Base-by-base conservation (phyloP, 2,329 filamentous ascomycete genomes). In the Hypoxylon sp. region DNA sequence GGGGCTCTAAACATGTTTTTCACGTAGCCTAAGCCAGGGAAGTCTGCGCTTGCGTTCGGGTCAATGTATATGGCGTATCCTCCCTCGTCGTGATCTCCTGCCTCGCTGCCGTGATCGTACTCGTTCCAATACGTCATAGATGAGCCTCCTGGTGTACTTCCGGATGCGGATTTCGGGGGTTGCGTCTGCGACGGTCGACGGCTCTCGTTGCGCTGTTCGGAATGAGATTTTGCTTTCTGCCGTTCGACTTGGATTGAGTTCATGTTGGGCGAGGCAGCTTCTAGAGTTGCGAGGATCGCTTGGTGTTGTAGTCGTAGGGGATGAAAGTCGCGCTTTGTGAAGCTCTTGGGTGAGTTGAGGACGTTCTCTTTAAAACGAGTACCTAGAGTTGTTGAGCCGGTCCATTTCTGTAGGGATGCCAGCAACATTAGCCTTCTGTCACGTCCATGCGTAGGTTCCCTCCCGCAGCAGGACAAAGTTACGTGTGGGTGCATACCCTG, bases 101-200 rank as follows among this genome's bases (percentile, higher is more conserved):
- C 81, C 58, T 94, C 91, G 75, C 92, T 93, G 7, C 91, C 91
- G 75, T 94, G 81, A 70, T 96, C 93, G 77, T 95, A 96, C 77
- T 96, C 93, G 77, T 92, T 95, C 92, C 93, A 96, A 75, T 95
- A 96, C 23, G 65, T 65, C 46, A 66, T 43, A 14, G 67, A 67
- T 16, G 67, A 69, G 29, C 59, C 53, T 9, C 64, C 60, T n/a
- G 56, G 68, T 12, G 56, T 66, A 34, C 51, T 60, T 7, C 68
- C 30, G 8, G 70, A 66, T 6, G 72, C 30, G 14, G 62, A 46
- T 27, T 63, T 60, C 19, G 62, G 64, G 7, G 51, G 54, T 32
- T n/a, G 55, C 8, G 55, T 69, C 43, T 25, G 68, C 2, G 73
- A 71, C 2, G 70, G 60, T 8, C 70, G 70, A 9, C 69, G 54